Evolutionary conservation across 176 grass and related monocot species (phyloP), one percentile per base, ranked within the genome.

Genomic region (Oryza glaberrima): DNA sequence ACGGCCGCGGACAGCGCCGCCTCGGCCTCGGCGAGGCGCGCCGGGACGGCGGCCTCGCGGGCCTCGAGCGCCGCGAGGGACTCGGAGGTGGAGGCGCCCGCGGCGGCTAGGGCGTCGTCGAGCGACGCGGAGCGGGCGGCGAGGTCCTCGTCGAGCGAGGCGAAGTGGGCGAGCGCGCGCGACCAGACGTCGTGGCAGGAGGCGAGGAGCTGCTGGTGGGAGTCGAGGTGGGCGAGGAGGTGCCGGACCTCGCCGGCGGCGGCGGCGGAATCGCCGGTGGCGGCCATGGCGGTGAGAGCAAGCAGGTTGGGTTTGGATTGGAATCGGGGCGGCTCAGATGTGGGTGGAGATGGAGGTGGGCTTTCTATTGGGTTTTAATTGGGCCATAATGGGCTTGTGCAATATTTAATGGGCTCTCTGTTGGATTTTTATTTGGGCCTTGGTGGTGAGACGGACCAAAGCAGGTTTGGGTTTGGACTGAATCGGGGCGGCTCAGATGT

Each of bases 91-190:
- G 86, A 89, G 12, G 86, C 78, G 43, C 41, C 81, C 35, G 85
- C 80, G 72, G 86, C 36, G 65, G 86, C 69, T 11, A 86, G 75
- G 85, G 85, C 85, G 26, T 81, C 84, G 47, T 91, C 94, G 13
- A 92, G 79, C 44, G 89, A 73, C 11, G 89, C 86, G 65, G 90
- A 82, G 56, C 92, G 88, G 54, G 65, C 48, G 54, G 92, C 83
- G 68, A 97, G 83, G 85, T 85, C 82, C 84, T 90, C 77, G 54
- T 87, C 81, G 77, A 94, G 88, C 19, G 90, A 87, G 85, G 85
- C 47, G 65, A 90, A 90, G 92, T 88, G 90, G 6, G 85, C 82
- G 7, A 91, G 75, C 69, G 89, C 26, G 81, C 77, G 73, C 28
- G 82, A 88, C 88, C 83, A 90, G 28, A 89, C 70, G 12, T 79